Evolutionary conservation across 768 basidiomycete genomes (phyloP).

Genomic region (Amanita brunnescens): DNA sequence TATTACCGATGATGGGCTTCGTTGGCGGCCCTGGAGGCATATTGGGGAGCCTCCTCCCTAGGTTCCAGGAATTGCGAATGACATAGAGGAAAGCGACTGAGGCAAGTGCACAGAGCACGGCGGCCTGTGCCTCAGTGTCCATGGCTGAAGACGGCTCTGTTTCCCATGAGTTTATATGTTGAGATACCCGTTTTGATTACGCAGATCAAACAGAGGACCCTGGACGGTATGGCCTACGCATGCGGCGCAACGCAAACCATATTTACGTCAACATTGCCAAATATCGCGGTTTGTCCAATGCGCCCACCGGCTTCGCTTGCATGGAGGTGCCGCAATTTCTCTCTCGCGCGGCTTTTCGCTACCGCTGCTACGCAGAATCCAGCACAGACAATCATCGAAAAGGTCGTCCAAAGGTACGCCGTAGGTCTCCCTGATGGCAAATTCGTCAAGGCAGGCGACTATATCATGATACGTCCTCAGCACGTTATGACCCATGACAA

Average conservation of each 20-base stretch:
- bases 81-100: not conserved
- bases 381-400: slow-evolving; percentile 91
- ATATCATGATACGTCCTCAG: slow-evolving; percentile 98
- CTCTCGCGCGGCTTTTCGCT: slow-evolving; percentile 14
- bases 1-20: slow-evolving; percentile 16
- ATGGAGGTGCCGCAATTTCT: slow-evolving; percentile 8
- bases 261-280: too few relatives aligned
- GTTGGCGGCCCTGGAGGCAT: slow-evolving; percentile 20
- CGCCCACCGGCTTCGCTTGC: not conserved
- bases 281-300: not conserved
- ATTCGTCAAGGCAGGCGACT: slow-evolving; percentile 88
- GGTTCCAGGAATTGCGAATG: not conserved
- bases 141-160: not conserved
- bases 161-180: too few relatives aligned
- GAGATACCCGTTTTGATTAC: too few relatives aligned
- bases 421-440: slow-evolving; percentile 80
- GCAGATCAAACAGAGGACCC: too few relatives aligned
- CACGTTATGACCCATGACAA: slow-evolving; percentile 99
- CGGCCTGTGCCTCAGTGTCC: not conserved
- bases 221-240: too few relatives aligned
- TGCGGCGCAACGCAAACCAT: too few relatives aligned
- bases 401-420: slow-evolving; percentile 95
- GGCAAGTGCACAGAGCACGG: not conserved
- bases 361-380: slow-evolving; percentile 15
- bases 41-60: slow-evolving; percentile 7